Evolutionary conservation across 306 rosid genomes (phyloP), one percentile per base, ranked within the genome.

Genomic region (Ammopiptanthus mongolicus): DNA sequence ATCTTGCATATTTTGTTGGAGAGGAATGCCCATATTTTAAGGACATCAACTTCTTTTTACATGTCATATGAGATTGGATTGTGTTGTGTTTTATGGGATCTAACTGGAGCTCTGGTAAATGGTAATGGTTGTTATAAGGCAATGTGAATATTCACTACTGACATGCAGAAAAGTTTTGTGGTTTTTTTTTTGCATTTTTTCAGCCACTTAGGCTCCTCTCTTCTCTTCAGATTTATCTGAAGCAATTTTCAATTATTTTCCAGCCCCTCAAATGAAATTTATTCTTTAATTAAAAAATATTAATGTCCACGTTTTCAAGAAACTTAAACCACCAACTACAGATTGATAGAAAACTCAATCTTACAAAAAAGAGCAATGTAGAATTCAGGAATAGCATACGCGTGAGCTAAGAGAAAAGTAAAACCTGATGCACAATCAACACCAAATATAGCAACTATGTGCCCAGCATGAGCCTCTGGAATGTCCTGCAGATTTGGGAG

Each of bases 361-460:
- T 22, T 5, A 71, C 50, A 52, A 66, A 51, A 28, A n/a, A 6
- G 56, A 70, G 15, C 36, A 53, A 69, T 12, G 39, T 15, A 36
- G 23, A 80, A 59, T 68, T 78, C 14, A 19, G 47, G 15, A 67
- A 58, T 59, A 53, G 21, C 60, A 69, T 53, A 59, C 55, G 42
- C 58, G 21, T 25, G 77, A 21, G 58, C 58, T 80, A 53, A 46
- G 48, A 47, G 31, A 80, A 31, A 60, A 75, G 71, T 77, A 84
- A 44, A 74, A 94, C 99, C 99, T 89, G 99, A 95, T 76, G 99
- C 99, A 86, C 99, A 95, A 59, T 95, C 99, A 42, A 95, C 97
- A 58, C 99, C 97, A 84, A 95, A 95, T 34, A 95, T 97, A 78
- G 97, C 97, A 87, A 95, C 97, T 71, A 95, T 95, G 80, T 95